Conservation (phyloP, 495 filamentous ascomycete genomes). For the Podospora didyma region DNA sequence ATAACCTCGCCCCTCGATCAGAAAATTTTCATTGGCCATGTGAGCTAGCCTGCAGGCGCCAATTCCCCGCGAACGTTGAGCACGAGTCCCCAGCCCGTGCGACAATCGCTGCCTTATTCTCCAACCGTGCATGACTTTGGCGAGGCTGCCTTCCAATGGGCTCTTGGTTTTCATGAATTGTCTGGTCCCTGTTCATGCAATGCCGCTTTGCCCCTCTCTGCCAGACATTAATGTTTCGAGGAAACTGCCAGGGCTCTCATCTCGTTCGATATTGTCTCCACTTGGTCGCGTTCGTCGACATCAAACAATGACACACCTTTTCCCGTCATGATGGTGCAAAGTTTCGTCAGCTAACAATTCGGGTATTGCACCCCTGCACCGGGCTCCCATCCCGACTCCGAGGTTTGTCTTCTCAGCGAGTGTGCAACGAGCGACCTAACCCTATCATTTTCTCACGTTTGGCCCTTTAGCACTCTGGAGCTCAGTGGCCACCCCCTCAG, state of each 20-base stretch:
- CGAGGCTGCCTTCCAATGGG: not conserved
- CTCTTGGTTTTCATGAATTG: not conserved
- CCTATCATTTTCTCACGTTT: too few species aligned
- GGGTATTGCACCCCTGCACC: constrained; percentile 10
- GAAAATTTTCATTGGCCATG: constrained; percentile 26
- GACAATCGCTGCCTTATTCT: constrained; percentile 5
- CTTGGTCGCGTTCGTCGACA: not conserved
- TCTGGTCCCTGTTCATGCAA: constrained; percentile 17
- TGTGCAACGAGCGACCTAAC: too few species aligned
- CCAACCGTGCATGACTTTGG: too few species aligned
- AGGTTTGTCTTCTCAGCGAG: too few species aligned
- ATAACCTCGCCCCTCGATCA: constrained; percentile 13
- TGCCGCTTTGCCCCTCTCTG: constrained; percentile 10
- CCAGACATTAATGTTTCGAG: not conserved
- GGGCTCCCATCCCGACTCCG: not conserved
- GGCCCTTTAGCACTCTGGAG: not conserved
- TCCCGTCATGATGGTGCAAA: constrained; percentile 28
- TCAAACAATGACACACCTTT: constrained; percentile 15
- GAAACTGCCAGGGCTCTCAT: not conserved
- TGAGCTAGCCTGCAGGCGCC: constrained; percentile 17
- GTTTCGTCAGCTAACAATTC: constrained; percentile 16
- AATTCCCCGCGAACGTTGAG: constrained; percentile 1
- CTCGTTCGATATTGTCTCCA: constrained; percentile 9
- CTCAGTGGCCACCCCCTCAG: not conserved
- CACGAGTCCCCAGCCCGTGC: constrained; percentile 6